Conservation (phyloP, 2,329 filamentous ascomycete species). For the Ceratocystis cubensis region DNA sequence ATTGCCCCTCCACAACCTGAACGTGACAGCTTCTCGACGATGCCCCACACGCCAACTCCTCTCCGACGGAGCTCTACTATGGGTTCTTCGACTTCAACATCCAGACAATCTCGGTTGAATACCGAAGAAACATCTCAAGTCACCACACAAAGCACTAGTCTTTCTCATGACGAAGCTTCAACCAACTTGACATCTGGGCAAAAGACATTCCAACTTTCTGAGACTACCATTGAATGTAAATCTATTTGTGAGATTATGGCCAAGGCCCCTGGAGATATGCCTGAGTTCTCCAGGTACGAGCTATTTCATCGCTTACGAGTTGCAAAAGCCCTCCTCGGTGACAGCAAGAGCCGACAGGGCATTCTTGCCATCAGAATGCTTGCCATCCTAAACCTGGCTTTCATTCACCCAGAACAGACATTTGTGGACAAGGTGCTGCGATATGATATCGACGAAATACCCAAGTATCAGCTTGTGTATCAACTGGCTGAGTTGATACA, state of each 20-base stretch:
- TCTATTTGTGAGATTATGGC: slow-evolving; percentile 46
- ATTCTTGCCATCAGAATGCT: slow-evolving; percentile 71
- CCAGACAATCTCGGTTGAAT: slow-evolving; percentile 1
- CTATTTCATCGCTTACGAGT: slow-evolving; percentile 70
- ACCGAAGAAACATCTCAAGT: slow-evolving; percentile 39
- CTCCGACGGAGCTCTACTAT: slow-evolving; percentile 55
- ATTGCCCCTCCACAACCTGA: background rate
- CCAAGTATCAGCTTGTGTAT: slow-evolving; percentile 77
- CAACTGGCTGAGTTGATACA: slow-evolving; percentile 88
- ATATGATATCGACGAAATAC: slow-evolving; percentile 78
- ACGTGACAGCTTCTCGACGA: slow-evolving; percentile 29
- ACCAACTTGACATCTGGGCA: slow-evolving; percentile 34
- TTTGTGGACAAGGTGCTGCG: slow-evolving; percentile 79
- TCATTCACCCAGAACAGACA: slow-evolving; percentile 69
- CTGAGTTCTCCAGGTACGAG: slow-evolving; percentile 65
- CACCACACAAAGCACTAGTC: slow-evolving; percentile 24
- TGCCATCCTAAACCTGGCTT: slow-evolving; percentile 81
- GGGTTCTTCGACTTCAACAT: slow-evolving; percentile 21
- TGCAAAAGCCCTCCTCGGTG: slow-evolving; percentile 63
- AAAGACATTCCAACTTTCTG: slow-evolving; percentile 52
- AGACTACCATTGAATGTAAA: slow-evolving; percentile 34
- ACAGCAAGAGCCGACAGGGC: slow-evolving; percentile 54
- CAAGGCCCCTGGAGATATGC: slow-evolving; percentile 50
- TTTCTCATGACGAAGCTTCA: background rate
- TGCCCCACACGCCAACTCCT: slow-evolving; percentile 62